Base-by-base conservation (phyloP, 2,329 filamentous ascomycete genomes). In the Phaeosphaeriaceae sp. region DNA sequence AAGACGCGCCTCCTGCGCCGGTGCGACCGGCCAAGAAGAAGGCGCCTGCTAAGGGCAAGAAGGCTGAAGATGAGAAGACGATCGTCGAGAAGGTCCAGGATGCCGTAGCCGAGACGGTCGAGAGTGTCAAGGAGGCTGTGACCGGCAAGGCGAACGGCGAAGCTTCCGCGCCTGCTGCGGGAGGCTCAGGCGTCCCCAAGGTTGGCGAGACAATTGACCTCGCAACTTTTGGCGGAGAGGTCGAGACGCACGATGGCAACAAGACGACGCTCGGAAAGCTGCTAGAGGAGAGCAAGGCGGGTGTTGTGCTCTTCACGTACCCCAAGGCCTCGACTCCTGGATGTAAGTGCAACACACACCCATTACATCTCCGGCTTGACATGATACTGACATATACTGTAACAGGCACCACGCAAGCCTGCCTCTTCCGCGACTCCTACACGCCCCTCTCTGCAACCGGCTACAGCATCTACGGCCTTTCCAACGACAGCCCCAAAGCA, bases 231-330 rank as follows among this genome's bases (percentile, higher is more conserved):
- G 86, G 86, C 56, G 86, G 85, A 54, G 89, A 95, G 73, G 81
- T 99, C 63, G 88, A 95, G 82, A 95, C 90, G 62, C 88, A 98
- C 66, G 92, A 96, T 63, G 93, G 93, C 70, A 82, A 84, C 53
- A 91, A 90, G 80, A 93, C 90, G 6, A 92, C 88, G 1, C 82
- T 99, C 58, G 90, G 92, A 80, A 83, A 88, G 68, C 87, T 99
- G 22, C 85, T 97, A 49, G 89, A 92, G 51, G 86, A 90, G 73
- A 96, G 93, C 85, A 89, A 91, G 80, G 84, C 86, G 36, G 95
- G 94, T 24, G 90, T 98, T 45, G 92, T 97, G 33, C 82, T 98
- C 27, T 97, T 99, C 78, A 97, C 93, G 31, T 98, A 98, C 75
- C 95, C 95, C 58, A 96, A 91, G 81, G 95, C 95, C 13, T 95